phyloP scores from a whole-genome alignment of 1,139 yeast species.

The Saccharomyces pastorianus region DNA sequence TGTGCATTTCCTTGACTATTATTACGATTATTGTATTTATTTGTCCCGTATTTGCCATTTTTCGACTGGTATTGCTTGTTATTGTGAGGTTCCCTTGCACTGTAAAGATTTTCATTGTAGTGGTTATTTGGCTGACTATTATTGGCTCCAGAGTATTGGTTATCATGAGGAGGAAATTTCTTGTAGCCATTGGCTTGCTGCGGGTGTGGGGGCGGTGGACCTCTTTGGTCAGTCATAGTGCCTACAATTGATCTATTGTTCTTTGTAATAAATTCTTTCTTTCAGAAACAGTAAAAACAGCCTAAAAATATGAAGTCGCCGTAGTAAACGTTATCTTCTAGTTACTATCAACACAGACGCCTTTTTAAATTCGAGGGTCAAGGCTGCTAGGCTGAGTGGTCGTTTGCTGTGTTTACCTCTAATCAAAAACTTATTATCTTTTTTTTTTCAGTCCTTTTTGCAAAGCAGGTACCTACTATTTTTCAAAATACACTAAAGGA shows the following conservation, averaged over 20 bases:
- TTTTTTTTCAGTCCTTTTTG: neutral
- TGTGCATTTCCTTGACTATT: neutral
- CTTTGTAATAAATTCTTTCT: neutral
- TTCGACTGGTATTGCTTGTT: slow-evolving; percentile 4
- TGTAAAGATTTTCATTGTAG: slow-evolving; percentile 3
- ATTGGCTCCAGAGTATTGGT: neutral
- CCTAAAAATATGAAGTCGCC: neutral
- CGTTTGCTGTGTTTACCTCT: neutral
- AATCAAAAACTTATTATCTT: neutral
- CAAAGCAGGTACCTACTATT: neutral
- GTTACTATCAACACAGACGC: neutral
- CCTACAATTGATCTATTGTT: neutral
- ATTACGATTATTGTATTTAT: neutral
- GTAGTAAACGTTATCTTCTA: neutral
- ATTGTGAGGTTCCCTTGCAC: slow-evolving; percentile 5
- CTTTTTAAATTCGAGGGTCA: neutral
- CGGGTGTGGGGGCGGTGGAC: neutral
- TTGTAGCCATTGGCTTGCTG: neutral
- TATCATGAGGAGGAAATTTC: neutral
- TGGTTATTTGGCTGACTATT: slow-evolving; percentile 2
- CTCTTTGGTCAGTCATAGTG: neutral
- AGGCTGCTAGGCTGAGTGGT: neutral
- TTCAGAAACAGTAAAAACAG: neutral
- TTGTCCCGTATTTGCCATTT: neutral
- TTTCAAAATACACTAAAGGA: neutral